Conservation (phyloP, 306 rosid genomes). For the Vicia villosa region DNA sequence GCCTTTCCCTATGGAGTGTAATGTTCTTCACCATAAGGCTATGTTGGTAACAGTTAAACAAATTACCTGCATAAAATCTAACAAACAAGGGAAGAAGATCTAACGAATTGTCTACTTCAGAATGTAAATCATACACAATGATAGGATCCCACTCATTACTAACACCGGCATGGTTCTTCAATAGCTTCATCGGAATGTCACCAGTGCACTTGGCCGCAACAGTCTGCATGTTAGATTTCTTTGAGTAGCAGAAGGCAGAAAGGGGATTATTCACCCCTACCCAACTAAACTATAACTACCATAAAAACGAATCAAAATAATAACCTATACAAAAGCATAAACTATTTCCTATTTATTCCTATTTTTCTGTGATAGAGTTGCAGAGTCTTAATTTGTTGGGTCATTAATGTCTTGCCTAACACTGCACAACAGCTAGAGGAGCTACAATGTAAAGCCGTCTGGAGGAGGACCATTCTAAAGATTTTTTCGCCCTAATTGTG, state of each 20-base stretch:
- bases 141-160: no score
- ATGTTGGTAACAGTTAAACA: no score
- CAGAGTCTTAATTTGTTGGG: neutral
- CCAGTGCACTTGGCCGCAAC: slow-evolving; percentile 67
- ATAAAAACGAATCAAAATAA: neutral
- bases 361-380: neutral
- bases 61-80: no score
- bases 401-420: neutral
- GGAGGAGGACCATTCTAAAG: slow-evolving; percentile 40
- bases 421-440: slow-evolving; percentile 3
- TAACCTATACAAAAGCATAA: neutral
- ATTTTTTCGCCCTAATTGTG: slow-evolving; percentile 73
- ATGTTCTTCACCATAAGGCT: no score
- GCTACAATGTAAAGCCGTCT: neutral
- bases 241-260: no score
- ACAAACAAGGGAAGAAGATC: no score
- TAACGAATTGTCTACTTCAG: no score
- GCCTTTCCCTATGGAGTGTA: no score
- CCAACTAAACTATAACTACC: no score
- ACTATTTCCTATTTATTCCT: neutral
- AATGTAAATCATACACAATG: no score
- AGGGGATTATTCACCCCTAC: no score
- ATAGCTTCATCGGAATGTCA: slow-evolving; percentile 38
- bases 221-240: slow-evolving; percentile 17
- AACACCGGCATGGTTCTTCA: no score